These are phyloP conservation scores for Suillus subalutaceus DNA, from an alignment of 768 basidiomycete genomes.

Conservation along the genomic window DNA sequence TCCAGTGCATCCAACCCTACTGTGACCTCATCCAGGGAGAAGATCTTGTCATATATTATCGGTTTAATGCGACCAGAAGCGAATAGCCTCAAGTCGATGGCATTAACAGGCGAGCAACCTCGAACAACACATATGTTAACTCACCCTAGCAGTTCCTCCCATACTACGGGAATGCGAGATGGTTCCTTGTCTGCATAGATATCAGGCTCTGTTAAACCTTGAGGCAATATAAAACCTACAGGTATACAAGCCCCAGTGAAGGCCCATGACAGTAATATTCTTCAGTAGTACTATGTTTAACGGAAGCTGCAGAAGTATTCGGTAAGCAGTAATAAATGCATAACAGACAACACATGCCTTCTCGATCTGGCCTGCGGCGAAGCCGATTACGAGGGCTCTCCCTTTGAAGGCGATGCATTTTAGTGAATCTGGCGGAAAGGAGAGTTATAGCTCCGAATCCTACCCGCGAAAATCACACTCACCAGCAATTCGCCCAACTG, in stretches of 20 bases:
- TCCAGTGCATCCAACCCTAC: slow-evolving; percentile 80
- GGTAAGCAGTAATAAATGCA: not conserved
- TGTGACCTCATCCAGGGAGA: slow-evolving; percentile 63
- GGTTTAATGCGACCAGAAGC: slow-evolving; percentile 66
- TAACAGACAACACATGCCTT: slow-evolving; percentile 16
- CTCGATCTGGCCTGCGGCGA: slow-evolving; percentile 27
- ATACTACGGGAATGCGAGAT: slow-evolving; percentile 63
- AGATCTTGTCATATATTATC: slow-evolving; percentile 69
- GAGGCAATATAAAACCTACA: slow-evolving; percentile 44
- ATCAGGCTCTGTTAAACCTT: slow-evolving; percentile 1
- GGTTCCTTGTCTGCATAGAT: slow-evolving; percentile 61
- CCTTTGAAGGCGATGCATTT: slow-evolving; percentile 97
- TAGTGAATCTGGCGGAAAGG: slow-evolving; percentile 58
- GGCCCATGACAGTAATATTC: slow-evolving; percentile 80
- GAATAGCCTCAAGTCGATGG: slow-evolving; percentile 56
- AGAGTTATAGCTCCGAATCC: not conserved
- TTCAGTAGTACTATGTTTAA: slow-evolving; percentile 84
- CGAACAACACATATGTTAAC: slow-evolving; percentile 24
- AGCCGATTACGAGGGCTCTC: slow-evolving; percentile 90
- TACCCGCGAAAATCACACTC: slow-evolving; percentile 13
- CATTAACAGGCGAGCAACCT: slow-evolving; percentile 11
- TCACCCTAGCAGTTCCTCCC: slow-evolving; percentile 69
- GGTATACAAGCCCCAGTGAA: slow-evolving; percentile 86
- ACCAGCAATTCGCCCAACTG: slow-evolving; percentile 80
- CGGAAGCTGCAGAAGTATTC: slow-evolving; percentile 58